These are phyloP conservation scores for Panaeolus cyanescens DNA, from an alignment of 768 basidiomycete species.

Conservation along the genomic window DNA sequence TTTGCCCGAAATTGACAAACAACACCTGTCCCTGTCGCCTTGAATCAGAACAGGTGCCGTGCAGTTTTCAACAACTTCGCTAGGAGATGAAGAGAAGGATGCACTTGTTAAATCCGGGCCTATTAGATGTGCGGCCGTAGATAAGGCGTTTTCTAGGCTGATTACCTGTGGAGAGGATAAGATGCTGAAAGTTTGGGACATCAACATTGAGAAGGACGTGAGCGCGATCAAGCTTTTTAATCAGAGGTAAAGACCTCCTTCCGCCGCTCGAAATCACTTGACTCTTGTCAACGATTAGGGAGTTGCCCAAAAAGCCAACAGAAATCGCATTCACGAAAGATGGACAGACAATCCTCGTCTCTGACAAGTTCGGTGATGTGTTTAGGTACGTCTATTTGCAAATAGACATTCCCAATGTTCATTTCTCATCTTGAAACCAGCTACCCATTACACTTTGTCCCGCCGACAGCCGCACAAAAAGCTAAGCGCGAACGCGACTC, in stretches of 20 bases:
- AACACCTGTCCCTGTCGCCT: neutral
- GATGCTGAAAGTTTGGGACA: conserved; percentile 70
- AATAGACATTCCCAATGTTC: neutral
- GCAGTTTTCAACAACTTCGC: conserved; percentile 42
- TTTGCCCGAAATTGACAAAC: neutral
- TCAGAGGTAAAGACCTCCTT: conserved; percentile 47
- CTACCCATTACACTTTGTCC: conserved; percentile 58
- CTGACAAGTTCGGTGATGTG: conserved; percentile 96
- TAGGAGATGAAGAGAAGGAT: conserved; percentile 29
- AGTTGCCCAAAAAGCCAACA: conserved; percentile 84
- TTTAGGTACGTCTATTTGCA: conserved; percentile 57
- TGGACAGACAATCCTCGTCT: conserved; percentile 69
- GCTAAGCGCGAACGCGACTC: conserved; percentile 30
- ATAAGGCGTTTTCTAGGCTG: conserved; percentile 45
- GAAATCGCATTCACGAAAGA: conserved; percentile 62
- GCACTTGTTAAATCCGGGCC: conserved; percentile 50
- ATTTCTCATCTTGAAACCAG: conserved; percentile 42
- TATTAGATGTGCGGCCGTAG: conserved; percentile 59
- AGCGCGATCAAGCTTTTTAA: conserved; percentile 43
- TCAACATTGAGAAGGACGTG: conserved; percentile 43
- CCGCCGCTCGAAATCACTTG: neutral
- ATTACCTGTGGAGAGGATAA: conserved; percentile 82
- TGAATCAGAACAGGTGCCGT: conserved; percentile 52
- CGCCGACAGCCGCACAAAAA: conserved; percentile 28
- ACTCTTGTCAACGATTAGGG: conserved; percentile 40